Evolutionary conservation across 345 rosid species (phyloP).

Genomic region (Erodium maritimum): DNA sequence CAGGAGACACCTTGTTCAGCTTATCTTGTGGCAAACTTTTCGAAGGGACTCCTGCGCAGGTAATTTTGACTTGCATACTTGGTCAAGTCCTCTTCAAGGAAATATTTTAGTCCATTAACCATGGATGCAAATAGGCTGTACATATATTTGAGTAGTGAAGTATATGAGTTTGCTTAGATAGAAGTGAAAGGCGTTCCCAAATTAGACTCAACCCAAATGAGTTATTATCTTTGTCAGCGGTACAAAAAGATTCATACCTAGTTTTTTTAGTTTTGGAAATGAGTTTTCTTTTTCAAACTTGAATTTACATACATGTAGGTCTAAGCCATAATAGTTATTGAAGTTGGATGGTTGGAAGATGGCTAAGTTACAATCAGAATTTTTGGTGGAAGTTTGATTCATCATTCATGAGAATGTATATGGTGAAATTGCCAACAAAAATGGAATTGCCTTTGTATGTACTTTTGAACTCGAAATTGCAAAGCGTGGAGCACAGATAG

Average conservation of each 20-base stretch:
- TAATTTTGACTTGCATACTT: slow-evolving; percentile 12
- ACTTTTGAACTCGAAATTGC: no score
- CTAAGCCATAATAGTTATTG: background rate
- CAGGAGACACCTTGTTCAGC: slow-evolving; percentile 92
- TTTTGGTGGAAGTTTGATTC: background rate
- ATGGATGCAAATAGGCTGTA: background rate
- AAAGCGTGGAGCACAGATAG: no score
- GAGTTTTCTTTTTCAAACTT: background rate
- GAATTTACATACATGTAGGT: no score
- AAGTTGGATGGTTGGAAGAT: background rate
- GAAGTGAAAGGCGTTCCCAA: no score
- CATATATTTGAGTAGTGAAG: background rate
- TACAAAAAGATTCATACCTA: background rate
- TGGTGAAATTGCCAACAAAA: no score
- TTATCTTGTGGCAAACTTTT: slow-evolving; percentile 92
- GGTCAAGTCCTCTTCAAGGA: background rate
- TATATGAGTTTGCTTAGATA: no score
- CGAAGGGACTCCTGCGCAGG: slow-evolving; percentile 91
- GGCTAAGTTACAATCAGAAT: background rate
- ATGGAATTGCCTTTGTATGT: no score
- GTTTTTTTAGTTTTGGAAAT: no score
- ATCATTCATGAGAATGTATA: no score
- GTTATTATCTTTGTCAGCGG: background rate
- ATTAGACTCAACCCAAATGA: background rate
- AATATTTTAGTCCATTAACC: no score